Base-by-base conservation (phyloP, 345 rosid genomes). In the Aegle marmelos region DNA sequence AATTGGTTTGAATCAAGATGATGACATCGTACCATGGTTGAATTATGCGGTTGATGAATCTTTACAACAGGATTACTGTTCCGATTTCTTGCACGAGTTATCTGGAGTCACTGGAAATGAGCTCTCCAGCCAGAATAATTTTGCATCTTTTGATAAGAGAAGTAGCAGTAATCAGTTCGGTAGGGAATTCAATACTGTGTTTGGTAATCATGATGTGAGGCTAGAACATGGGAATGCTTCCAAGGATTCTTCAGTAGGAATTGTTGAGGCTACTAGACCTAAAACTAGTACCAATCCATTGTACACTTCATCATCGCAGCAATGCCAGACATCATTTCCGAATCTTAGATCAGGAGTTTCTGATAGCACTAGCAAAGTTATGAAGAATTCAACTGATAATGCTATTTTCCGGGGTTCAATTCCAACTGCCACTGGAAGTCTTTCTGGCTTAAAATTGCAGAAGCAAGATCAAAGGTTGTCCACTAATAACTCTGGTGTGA, bases 11-110 rank as follows among this genome's bases (percentile, higher is more conserved):
- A 83, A 82, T 85, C 91, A 86, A 80, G 94, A 89, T 37, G 93
- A 93, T 80, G 89, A 93, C 68, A 80, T 85, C 69, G 91, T 84
- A 65, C 95, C 90, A 69, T 93, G 97, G 98, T 70, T 91, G 82
- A 80, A 84, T 80, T 88, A 84, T 85, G 85, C 91, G 7, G 57
- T 88, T 7, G 89, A 80, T 77, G 87, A 82, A 54, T 71, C 88
- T 78, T 71, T 86, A 56, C 84, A 81, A 56, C 73, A 74, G 48
- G 91, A 85, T 76, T 93, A 86, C 74, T 81, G 91, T 60, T 79
- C 92, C 36, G 90, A 89, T 75, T 87, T 90, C 82, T 86, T 90
- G 72, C 75, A 82, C 41, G 95, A 91, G 58, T 80, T 90, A 21
- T 87, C 95, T 25, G 95, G 91, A 13, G 87, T 92, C 68, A 76